phyloP scores from a whole-genome alignment of 257 asterid genomes.

The Eustoma russellianum region DNA sequence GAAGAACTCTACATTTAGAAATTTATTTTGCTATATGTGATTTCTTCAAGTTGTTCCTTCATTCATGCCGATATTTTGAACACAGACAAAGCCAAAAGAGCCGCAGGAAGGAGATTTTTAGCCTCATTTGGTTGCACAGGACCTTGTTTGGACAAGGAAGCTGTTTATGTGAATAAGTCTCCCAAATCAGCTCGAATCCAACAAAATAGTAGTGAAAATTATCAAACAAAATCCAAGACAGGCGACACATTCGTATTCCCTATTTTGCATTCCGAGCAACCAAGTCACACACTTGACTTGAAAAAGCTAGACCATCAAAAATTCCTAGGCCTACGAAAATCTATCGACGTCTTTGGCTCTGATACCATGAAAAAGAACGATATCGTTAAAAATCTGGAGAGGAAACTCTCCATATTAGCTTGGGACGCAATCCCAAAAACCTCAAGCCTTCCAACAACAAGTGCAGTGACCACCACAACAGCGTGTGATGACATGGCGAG shows the following conservation, averaged over 20 bases:
- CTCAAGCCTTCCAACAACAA: slow-evolving; percentile 16
- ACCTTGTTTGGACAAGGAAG: slow-evolving; percentile 48
- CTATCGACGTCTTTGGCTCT: slow-evolving; percentile 68
- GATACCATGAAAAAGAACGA: slow-evolving; percentile 26
- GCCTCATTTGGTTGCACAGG: slow-evolving; percentile 47
- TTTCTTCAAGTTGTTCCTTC: too few species aligned
- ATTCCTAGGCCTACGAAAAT: slow-evolving; percentile 27
- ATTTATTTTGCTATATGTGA: too few species aligned
- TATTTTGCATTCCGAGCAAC: slow-evolving; percentile 1
- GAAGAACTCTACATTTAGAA: too few species aligned
- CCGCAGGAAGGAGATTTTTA: slow-evolving; percentile 23
- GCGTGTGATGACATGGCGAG: slow-evolving; percentile 59
- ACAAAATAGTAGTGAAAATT: background rate
- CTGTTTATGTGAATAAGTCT: slow-evolving; percentile 18
- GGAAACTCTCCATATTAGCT: slow-evolving; percentile 61
- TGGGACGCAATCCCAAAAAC: slow-evolving; percentile 80
- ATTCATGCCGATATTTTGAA: too few species aligned
- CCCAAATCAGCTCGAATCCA: background rate
- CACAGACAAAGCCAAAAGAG: slow-evolving; percentile 32
- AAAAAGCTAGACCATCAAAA: slow-evolving; percentile 1
- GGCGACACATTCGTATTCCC: slow-evolving; percentile 16
- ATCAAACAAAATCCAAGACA: slow-evolving; percentile 15
- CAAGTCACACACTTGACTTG: slow-evolving; percentile 4
- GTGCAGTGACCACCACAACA: slow-evolving; percentile 17
- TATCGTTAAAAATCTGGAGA: slow-evolving; percentile 37